phyloP scores from a whole-genome alignment of 2,329 filamentous ascomycete species.

The Cyphellophora europaea region DNA sequence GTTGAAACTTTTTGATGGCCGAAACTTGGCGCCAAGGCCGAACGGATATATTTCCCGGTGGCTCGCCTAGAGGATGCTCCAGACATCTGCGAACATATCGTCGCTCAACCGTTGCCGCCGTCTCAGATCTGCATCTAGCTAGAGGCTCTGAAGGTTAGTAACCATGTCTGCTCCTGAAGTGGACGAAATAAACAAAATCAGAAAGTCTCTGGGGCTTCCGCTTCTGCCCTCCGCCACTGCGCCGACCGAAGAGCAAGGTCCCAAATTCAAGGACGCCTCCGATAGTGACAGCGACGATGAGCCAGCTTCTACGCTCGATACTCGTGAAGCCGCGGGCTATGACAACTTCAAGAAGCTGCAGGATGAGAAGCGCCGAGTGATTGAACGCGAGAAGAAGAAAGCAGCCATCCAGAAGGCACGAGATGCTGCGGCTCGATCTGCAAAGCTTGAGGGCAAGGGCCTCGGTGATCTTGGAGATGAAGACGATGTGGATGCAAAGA shows the following conservation, averaged over 20 bases:
- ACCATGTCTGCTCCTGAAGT: conserved; percentile 18
- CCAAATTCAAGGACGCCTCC: conserved; percentile 44
- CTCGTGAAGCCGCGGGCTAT: conserved; percentile 36
- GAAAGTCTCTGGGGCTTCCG: conserved; percentile 19
- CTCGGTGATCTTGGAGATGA: conserved; percentile 61
- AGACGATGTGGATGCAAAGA: conserved; percentile 63
- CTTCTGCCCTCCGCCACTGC: conserved; percentile 18
- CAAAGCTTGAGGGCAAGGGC: conserved; percentile 70
- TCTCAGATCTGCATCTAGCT: no score
- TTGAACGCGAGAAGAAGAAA: conserved; percentile 62
- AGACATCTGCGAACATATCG: no score
- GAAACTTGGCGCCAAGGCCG: not conserved
- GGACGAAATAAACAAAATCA: conserved; percentile 21
- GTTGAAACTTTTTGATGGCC: not conserved
- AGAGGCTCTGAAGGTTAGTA: conserved; percentile 2
- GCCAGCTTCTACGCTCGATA: conserved; percentile 72
- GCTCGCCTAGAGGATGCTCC: no score
- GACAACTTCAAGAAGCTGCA: conserved; percentile 48
- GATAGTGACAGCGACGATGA: conserved; percentile 52
- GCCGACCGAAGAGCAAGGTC: conserved; percentile 29
- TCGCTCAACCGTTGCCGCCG: no score
- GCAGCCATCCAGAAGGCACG: conserved; percentile 78
- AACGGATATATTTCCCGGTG: no score
- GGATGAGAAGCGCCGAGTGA: conserved; percentile 61
- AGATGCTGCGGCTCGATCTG: conserved; percentile 68